phyloP scores from a whole-genome alignment of 129 eudicot genomes.

The Tagetes erecta region DNA sequence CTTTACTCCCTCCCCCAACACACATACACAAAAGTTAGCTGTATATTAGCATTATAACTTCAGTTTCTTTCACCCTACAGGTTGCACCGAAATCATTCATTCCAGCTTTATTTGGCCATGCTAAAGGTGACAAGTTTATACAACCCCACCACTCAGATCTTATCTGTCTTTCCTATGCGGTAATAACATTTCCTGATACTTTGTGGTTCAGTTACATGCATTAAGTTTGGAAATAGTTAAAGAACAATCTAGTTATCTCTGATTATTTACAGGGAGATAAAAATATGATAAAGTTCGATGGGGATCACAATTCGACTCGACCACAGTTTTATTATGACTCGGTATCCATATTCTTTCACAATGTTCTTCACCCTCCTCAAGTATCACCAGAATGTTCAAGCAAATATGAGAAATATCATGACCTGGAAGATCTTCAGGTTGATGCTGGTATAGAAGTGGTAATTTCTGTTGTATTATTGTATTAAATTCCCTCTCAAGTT shows the following conservation, averaged over 20 bases:
- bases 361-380: slow-evolving; percentile 83
- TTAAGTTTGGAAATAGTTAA: slow-evolving; percentile 24
- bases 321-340: slow-evolving; percentile 92
- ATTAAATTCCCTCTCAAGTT: slow-evolving; percentile 10
- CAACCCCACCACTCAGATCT: slow-evolving; percentile 85
- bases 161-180: slow-evolving; percentile 74
- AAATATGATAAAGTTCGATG: slow-evolving; percentile 81
- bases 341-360: slow-evolving; percentile 82
- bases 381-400: slow-evolving; percentile 49
- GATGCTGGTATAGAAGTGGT: slow-evolving; percentile 80
- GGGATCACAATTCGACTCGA: slow-evolving; percentile 94
- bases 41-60: not conserved
- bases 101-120: slow-evolving; percentile 98
- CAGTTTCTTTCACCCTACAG: slow-evolving; percentile 41
- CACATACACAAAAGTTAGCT: not conserved
- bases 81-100: slow-evolving; percentile 87
- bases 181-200: slow-evolving; percentile 30
- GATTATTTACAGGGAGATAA: slow-evolving; percentile 77
- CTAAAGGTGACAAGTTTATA: slow-evolving; percentile 88
- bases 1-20: not conserved
- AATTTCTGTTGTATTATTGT: slow-evolving; percentile 29
- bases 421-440: slow-evolving; percentile 66
- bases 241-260: slow-evolving; percentile 9
- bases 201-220: slow-evolving; percentile 19
- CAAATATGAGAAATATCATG: slow-evolving; percentile 61